Evolutionary conservation across 2,329 filamentous ascomycete genomes (phyloP).

Genomic region (Xylariaceae sp.): DNA sequence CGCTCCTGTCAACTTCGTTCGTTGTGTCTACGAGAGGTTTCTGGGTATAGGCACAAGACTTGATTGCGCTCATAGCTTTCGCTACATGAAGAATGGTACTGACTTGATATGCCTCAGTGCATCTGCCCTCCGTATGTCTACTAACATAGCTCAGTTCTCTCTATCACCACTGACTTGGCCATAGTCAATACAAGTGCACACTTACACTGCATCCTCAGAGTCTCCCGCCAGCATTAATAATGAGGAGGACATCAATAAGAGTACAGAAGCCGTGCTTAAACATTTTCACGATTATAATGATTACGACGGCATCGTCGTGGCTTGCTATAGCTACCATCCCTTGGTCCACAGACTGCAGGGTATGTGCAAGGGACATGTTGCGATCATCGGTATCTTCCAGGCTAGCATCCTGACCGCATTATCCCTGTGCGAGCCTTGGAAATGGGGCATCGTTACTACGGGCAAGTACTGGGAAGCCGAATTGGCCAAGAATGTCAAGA

Average conservation of each 20-base stretch:
- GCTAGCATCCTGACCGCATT: conserved; percentile 65
- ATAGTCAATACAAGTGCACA: conserved; percentile 47
- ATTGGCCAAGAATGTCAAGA: conserved; percentile 58
- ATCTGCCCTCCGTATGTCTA: conserved; percentile 35
- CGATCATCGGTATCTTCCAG: conserved; percentile 79
- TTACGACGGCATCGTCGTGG: conserved; percentile 76
- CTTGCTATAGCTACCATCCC: conserved; percentile 82
- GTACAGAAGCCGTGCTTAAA: conserved; percentile 56
- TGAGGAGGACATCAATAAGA: conserved; percentile 59
- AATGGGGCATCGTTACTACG: conserved; percentile 85
- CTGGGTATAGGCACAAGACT: too few relatives aligned
- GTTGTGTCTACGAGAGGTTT: too few relatives aligned
- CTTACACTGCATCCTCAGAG: conserved; percentile 59
- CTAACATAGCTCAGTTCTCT: not conserved
- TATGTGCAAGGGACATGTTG: conserved; percentile 5
- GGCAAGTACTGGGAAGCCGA: conserved; percentile 77
- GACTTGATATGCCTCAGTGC: conserved; percentile 22
- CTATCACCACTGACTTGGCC: not conserved
- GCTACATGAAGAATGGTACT: not conserved
- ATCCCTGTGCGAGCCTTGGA: conserved; percentile 44
- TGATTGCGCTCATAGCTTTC: not conserved
- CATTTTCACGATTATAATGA: conserved; percentile 43
- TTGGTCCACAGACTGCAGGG: conserved; percentile 58
- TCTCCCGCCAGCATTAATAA: conserved; percentile 76
- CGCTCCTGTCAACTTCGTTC: too few relatives aligned